Evolutionary conservation across 2,329 filamentous ascomycete genomes (phyloP).

Genomic region (Apiospora pterosperma): DNA sequence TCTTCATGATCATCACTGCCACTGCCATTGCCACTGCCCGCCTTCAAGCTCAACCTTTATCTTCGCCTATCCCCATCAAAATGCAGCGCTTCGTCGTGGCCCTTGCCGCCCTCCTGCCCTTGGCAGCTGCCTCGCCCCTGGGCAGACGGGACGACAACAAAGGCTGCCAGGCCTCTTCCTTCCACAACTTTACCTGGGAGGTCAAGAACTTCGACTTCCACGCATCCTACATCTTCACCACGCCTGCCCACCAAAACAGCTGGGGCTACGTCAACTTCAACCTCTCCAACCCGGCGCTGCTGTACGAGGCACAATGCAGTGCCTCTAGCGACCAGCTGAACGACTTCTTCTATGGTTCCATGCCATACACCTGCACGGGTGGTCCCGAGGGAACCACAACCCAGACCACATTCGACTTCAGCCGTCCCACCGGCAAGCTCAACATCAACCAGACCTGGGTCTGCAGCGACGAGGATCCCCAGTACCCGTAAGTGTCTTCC

Average conservation of each 20-base stretch:
- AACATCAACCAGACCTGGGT: conserved; percentile 47
- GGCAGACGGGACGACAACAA: conserved; percentile 19
- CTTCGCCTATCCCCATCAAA: conserved; percentile 4
- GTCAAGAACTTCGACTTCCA: conserved; percentile 45
- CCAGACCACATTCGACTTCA: conserved; percentile 40
- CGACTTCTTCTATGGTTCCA: conserved; percentile 49
- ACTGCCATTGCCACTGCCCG: background rate
- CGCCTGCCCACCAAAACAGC: conserved; percentile 48
- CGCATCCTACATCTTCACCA: conserved; percentile 45
- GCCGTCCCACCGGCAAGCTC: conserved; percentile 31
- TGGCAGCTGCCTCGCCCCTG: conserved; percentile 23
- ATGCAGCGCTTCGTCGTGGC: conserved; percentile 24
- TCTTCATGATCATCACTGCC: background rate
- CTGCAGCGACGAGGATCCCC: conserved; percentile 37
- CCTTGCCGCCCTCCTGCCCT: conserved; percentile 21
- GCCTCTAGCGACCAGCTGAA: conserved; percentile 37
- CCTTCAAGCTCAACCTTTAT: background rate
- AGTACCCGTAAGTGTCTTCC: conserved; percentile 31
- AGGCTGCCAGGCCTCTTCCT: conserved; percentile 30
- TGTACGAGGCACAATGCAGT: conserved; percentile 34
- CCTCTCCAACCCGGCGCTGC: conserved; percentile 42
- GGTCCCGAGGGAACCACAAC: conserved; percentile 21
- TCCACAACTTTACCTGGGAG: conserved; percentile 35
- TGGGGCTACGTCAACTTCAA: conserved; percentile 47
- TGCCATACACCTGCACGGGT: conserved; percentile 39